phyloP scores from a whole-genome alignment of 2,329 filamentous ascomycete species.

The Dactylellina sp. region DNA sequence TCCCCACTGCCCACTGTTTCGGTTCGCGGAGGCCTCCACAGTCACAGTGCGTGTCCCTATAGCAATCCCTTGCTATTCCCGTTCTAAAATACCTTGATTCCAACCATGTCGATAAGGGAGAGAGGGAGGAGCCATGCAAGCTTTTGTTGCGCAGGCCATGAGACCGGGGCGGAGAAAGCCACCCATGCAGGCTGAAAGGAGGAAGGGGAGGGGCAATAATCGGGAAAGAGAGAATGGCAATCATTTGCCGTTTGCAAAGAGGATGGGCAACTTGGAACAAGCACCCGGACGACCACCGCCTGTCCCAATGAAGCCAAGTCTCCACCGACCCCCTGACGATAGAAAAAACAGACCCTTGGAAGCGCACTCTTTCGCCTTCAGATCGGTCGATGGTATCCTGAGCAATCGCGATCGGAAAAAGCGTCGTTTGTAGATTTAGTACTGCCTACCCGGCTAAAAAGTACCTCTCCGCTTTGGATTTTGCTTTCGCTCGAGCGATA shows the following conservation, averaged over 20 bases:
- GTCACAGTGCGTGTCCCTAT: neutral
- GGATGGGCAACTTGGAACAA: conserved; percentile 30
- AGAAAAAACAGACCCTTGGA: conserved; percentile 8
- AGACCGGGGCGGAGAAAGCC: too few species aligned
- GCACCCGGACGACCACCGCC: too few species aligned
- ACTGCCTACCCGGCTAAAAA: conserved; percentile 9
- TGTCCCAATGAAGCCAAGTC: neutral
- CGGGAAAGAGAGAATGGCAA: conserved; percentile 56
- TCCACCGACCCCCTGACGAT: conserved; percentile 32
- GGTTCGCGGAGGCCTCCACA: too few species aligned
- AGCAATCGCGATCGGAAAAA: conserved; percentile 45
- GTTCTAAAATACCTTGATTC: conserved; percentile 28
- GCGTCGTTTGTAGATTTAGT: conserved; percentile 10
- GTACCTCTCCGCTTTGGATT: conserved; percentile 6
- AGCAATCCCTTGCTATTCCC: conserved; percentile 17
- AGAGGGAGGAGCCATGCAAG: conserved; percentile 28
- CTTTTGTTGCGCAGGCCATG: too few species aligned
- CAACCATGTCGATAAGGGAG: conserved; percentile 38
- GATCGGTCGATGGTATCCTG: conserved; percentile 44
- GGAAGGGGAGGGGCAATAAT: conserved; percentile 55
- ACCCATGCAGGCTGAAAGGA: conserved; percentile 40
- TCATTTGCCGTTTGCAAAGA: conserved; percentile 56
- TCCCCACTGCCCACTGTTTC: conserved; percentile 1
- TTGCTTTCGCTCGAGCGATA: conserved; percentile 14
- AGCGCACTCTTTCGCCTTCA: conserved; percentile 34